phyloP scores from a whole-genome alignment of 2,329 filamentous ascomycete genomes.

The Reticulascus tulasneorum region DNA sequence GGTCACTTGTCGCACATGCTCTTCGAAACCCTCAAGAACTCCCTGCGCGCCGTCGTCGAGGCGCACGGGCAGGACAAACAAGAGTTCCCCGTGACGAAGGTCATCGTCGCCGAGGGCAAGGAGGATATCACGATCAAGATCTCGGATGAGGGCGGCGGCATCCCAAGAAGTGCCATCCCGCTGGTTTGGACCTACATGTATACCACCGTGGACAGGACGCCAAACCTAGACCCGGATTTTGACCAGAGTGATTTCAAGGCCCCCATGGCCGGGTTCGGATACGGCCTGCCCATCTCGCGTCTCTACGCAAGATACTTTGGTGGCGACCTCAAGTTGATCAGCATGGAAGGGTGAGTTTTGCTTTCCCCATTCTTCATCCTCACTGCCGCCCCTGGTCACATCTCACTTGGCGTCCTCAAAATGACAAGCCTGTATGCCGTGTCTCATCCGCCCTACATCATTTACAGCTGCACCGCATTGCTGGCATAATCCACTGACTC shows the following conservation, averaged over 20 bases:
- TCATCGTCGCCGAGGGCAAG: slow-evolving; percentile 95
- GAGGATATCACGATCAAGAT: slow-evolving; percentile 99
- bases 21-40: slow-evolving; percentile 98
- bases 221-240: slow-evolving; percentile 92
- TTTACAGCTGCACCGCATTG: no score
- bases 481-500: slow-evolving; percentile 12
- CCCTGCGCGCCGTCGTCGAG: slow-evolving; percentile 92
- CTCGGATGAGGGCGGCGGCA: slow-evolving; percentile 92
- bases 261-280: slow-evolving; percentile 98
- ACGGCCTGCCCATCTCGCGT: slow-evolving; percentile 88
- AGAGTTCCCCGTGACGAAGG: slow-evolving; percentile 93
- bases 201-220: slow-evolving; percentile 94
- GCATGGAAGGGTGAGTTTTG: slow-evolving; percentile 88
- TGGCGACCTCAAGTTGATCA: slow-evolving; percentile 94
- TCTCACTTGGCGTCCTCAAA: no score
- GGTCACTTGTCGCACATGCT: slow-evolving; percentile 99
- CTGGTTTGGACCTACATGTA: slow-evolving; percentile 99
- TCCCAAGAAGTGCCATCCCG: slow-evolving; percentile 86
- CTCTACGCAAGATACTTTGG: slow-evolving; percentile 97
- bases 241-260: slow-evolving; percentile 99
- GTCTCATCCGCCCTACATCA: no score
- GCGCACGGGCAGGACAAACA: slow-evolving; percentile 92
- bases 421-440: no score
- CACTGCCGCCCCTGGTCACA: no score
- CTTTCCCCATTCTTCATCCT: no score